Percentiles rank a stretch among this genome's conserved stretches.
Conservation (phyloP, 2,329 filamentous ascomycete species). For the Beauveria caledonica region DNA sequence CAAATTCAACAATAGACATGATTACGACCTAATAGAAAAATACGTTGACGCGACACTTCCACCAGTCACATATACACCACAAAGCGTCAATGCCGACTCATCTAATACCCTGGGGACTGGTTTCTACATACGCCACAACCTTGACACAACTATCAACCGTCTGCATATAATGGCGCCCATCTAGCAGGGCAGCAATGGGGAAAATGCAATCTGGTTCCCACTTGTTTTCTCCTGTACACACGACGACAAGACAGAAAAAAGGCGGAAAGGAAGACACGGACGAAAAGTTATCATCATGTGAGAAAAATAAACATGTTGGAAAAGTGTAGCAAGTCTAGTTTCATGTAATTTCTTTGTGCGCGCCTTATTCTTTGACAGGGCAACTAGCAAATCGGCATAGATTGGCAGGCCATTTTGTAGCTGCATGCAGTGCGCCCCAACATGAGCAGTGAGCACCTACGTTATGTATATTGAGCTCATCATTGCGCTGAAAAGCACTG, state of each 20-base stretch:
- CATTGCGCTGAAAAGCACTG: no score
- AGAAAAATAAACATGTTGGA: not conserved
- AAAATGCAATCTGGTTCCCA: not conserved
- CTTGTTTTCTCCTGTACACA: not conserved
- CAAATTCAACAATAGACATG: conserved; percentile 7
- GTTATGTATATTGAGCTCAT: not conserved
- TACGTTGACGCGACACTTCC: not conserved
- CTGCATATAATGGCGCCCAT: conserved; percentile 1
- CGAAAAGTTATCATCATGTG: not conserved
- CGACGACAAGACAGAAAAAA: not conserved
- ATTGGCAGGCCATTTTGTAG: not conserved
- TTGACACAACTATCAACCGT: conserved; percentile 6
- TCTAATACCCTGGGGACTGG: conserved; percentile 7
- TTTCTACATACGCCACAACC: not conserved
- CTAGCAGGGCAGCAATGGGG: not conserved
- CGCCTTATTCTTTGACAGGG: not conserved
- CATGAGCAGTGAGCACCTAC: not conserved
- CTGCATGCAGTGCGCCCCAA: not conserved
- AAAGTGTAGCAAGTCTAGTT: not conserved
- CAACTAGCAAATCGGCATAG: not conserved
- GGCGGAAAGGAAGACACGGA: not conserved
- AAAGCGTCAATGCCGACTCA: conserved; percentile 7
- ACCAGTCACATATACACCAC: not conserved
- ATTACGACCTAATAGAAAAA: conserved; percentile 7
- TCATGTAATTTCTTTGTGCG: not conserved